phyloP scores from a whole-genome alignment of 495 filamentous ascomycete genomes.

The Xylaria palmicola region DNA sequence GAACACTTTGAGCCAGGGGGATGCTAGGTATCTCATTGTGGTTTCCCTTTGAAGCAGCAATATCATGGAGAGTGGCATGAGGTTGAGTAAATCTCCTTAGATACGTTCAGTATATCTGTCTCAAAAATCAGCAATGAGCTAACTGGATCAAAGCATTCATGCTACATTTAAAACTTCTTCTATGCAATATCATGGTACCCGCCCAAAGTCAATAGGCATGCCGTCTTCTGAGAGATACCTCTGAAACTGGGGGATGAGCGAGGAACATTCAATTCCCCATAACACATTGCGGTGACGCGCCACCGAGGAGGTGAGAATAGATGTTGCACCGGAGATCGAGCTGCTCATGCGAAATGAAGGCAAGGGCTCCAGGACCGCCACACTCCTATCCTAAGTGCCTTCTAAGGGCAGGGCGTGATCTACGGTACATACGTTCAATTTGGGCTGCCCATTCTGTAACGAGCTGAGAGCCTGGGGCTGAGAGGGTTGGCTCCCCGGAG shows the following conservation, averaged over 20 bases:
- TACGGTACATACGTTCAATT: not conserved
- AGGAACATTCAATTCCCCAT: not conserved
- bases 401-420: not conserved
- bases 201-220: not conserved
- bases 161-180: no score
- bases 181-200: not conserved
- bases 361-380: not conserved
- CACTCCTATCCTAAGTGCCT: not conserved
- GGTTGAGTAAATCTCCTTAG: not conserved
- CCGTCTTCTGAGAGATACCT: not conserved
- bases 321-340: not conserved
- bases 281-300: not conserved
- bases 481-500: not conserved
- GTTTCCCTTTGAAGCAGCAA: not conserved
- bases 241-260: not conserved
- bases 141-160: no score
- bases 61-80: not conserved
- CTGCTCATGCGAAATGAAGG: not conserved
- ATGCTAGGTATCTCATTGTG: not conserved
- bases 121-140: no score
- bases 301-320: not conserved
- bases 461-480: not conserved
- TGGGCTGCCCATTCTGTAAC: no score
- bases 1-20: not conserved
- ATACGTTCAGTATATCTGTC: not conserved